Conservation (phyloP, 2,329 filamentous ascomycete genomes). For the Blastomyces parvus region DNA sequence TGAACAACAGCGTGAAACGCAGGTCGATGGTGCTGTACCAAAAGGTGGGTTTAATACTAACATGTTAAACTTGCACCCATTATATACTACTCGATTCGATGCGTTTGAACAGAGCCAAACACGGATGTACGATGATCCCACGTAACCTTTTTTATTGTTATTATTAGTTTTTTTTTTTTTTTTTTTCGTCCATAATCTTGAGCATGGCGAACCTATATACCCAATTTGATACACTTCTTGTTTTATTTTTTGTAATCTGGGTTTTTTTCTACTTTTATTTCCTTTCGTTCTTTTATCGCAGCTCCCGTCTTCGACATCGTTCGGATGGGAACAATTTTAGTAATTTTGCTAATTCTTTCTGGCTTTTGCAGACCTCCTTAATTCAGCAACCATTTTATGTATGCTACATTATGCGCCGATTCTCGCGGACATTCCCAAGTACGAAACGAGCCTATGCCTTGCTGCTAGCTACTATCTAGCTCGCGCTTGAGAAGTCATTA, state of each 20-base stretch:
- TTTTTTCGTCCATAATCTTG: background rate
- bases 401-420: slow-evolving; percentile 38
- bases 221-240: background rate
- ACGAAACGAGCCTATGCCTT: slow-evolving; percentile 5
- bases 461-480: background rate
- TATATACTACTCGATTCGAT: background rate
- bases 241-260: background rate
- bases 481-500: background rate
- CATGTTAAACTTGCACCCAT: background rate
- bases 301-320: background rate
- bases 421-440: slow-evolving; percentile 24
- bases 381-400: slow-evolving; percentile 39
- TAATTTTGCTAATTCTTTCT: background rate
- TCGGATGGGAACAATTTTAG: slow-evolving; percentile 2
- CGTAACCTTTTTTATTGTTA: too few relatives aligned
- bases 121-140: background rate
- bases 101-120: background rate
- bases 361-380: slow-evolving; percentile 28
- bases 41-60: slow-evolving; percentile 8
- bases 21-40: slow-evolving; percentile 10
- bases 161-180: too few relatives aligned
- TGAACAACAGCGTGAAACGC: slow-evolving; percentile 19
- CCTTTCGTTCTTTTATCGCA: background rate
- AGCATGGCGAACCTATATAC: background rate
- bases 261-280: background rate